These are phyloP conservation scores for Polychytrium aggregatum DNA, from an alignment of 192 early-diverging fungal genomes.

Conservation along the genomic window DNA sequence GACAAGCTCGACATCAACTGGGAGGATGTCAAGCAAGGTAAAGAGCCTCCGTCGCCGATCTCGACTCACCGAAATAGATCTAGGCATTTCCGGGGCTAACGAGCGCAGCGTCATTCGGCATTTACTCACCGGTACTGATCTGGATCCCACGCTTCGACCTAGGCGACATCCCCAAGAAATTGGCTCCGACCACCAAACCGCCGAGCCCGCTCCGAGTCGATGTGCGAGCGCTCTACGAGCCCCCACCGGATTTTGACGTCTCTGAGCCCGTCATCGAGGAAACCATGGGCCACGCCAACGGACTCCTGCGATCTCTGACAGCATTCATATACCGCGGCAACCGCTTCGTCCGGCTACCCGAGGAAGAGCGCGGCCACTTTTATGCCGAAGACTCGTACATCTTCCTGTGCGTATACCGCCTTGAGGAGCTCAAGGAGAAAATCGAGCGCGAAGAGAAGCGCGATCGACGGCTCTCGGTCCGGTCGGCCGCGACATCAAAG, in stretches of 20 bases:
- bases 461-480: too few relatives aligned
- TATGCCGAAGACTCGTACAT: constrained; percentile 36
- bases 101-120: neutral
- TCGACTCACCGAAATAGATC: too few relatives aligned
- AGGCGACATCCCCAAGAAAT: neutral
- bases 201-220: constrained; percentile 18
- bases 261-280: constrained; percentile 6
- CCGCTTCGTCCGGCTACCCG: constrained; percentile 27
- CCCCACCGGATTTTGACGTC: constrained; percentile 8
- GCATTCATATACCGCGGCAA: constrained; percentile 30
- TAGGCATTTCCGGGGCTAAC: too few relatives aligned
- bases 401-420: constrained; percentile 37
- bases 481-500: too few relatives aligned
- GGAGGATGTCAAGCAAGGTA: constrained; percentile 13
- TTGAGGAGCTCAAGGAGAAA: constrained; percentile 14
- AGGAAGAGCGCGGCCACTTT: constrained; percentile 29
- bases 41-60: neutral
- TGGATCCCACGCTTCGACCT: neutral
- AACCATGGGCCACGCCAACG: constrained; percentile 19
- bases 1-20: constrained; percentile 9
- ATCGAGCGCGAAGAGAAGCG: too few relatives aligned
- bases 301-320: constrained; percentile 14
- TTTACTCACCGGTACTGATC: too few relatives aligned
- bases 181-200: too few relatives aligned
- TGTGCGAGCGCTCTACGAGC: constrained; percentile 31